These are phyloP conservation scores for Raffaelea arxii DNA, from an alignment of 2,329 filamentous ascomycete genomes.

Conservation along the genomic window DNA sequence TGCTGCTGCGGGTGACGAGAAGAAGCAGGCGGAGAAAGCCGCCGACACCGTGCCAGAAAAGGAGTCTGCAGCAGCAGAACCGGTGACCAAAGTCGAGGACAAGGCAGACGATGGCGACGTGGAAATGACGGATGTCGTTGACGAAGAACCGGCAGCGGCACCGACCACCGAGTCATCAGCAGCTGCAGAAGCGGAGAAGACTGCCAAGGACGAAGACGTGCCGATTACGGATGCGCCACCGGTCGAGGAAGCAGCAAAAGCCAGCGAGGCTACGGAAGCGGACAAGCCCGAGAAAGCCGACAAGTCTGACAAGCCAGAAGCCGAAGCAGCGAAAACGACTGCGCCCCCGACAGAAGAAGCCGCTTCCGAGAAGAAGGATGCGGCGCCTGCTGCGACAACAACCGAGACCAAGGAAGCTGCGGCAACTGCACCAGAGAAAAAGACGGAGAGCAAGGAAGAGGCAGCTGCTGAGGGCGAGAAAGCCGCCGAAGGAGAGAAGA, in stretches of 20 bases:
- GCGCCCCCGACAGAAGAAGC: too few relatives aligned
- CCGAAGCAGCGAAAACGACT: background rate
- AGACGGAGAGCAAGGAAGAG: background rate
- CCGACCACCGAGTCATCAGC: too few relatives aligned
- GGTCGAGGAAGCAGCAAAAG: constrained; percentile 5
- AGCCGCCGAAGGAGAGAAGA: background rate
- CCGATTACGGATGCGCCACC: background rate
- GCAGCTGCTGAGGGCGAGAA: background rate
- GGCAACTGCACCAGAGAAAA: background rate
- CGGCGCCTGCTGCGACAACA: background rate
- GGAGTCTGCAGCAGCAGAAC: background rate
- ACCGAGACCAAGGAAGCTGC: background rate
- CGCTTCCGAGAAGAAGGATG: background rate
- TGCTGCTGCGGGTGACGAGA: constrained; percentile 12
- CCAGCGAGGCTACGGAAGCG: constrained; percentile 1
- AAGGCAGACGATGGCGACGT: constrained; percentile 34
- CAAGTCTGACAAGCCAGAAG: background rate
- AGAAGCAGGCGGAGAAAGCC: constrained; percentile 2
- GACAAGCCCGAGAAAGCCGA: constrained; percentile 1
- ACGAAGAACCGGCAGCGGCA: background rate
- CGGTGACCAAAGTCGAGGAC: constrained; percentile 19
- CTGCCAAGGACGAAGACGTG: constrained; percentile 11
- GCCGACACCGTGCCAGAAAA: background rate
- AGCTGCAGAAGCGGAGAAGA: constrained; percentile 11
- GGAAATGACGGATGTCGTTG: constrained; percentile 27